Evolutionary conservation across 2,329 filamentous ascomycete genomes (phyloP), one percentile per base, ranked within the genome.

Genomic region (Apiospora rasikravindrae): DNA sequence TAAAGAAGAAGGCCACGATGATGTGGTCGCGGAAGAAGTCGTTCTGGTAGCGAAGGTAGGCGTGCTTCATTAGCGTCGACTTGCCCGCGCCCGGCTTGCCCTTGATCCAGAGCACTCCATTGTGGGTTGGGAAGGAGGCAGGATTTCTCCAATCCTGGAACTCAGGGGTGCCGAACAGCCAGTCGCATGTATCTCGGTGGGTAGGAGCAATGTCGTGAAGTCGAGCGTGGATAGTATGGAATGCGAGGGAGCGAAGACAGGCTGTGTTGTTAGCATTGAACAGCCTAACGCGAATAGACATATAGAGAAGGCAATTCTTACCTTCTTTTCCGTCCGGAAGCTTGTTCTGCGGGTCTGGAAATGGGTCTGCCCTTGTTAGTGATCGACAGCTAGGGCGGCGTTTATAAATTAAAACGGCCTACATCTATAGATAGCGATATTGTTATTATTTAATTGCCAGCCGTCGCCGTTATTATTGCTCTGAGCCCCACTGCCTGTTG

Each of bases 11-110:
- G 0, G 73, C 33, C 2, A 73, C 64, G 29, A 77, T 73, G 5
- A 71, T n/a, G 51, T 72, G 64, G 24, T 72, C 42, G 4, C 22
- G 11, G 22, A 68, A 45, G 40, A 76, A 73, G 0, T 33, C 44
- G 4, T 53, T 29, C 29, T 73, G 53, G 33, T 49, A 73, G 24
- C 71, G 26, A 2, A 66, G 47, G 8, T 76, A 66, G 16, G 68
- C 72, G 47, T 75, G 73, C 37, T 75, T 77, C 74, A 78, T 78
- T 40, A 78, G 51, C 37, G 76, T 78, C 64, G 77, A 78, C 57
- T 77, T 78, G n/a, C 77, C 77, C 8, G 70, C 72, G 11, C 78
- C 78, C 11, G 78, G 76, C 47, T 80, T 80, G 5, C 78, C 78
- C 64, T 78, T 78, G 13, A 80, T 76, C 78, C 77, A 80, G 19